Evolutionary conservation across 192 early-diverging fungal species (phyloP).

Genomic region (Coemansia sp.): DNA sequence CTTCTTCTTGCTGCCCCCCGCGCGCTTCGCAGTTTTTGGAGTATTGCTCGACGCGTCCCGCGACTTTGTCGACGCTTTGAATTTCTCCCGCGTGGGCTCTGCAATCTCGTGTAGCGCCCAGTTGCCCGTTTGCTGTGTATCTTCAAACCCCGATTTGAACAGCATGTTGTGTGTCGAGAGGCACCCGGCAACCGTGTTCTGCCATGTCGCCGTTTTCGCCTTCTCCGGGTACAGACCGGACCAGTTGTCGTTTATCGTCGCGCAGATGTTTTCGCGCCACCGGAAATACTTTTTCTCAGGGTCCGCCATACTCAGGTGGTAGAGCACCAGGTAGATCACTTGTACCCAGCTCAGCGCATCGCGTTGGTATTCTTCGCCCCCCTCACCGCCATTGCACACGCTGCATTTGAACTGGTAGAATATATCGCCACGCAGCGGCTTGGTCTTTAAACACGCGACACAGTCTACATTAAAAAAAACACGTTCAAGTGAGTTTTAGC

Average conservation of each 20-base stretch:
- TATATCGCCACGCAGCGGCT: slow-evolving; percentile 65
- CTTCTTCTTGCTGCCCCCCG: slow-evolving; percentile 48
- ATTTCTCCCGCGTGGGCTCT: slow-evolving; percentile 10
- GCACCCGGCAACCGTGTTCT: slow-evolving; percentile 81
- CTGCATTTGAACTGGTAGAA: slow-evolving; percentile 78
- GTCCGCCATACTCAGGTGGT: slow-evolving; percentile 64
- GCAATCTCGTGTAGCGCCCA: slow-evolving; percentile 36
- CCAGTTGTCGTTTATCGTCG: slow-evolving; percentile 75
- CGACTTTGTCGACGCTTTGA: slow-evolving; percentile 20
- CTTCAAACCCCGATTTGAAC: slow-evolving; percentile 74
- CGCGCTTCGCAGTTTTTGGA: slow-evolving; percentile 41
- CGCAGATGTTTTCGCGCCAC: slow-evolving; percentile 81
- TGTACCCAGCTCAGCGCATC: slow-evolving; percentile 67
- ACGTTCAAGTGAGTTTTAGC: too few species aligned
- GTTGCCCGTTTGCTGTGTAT: slow-evolving; percentile 66
- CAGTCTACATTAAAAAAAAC: too few species aligned
- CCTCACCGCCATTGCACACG: slow-evolving; percentile 59
- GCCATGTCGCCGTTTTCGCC: slow-evolving; percentile 74
- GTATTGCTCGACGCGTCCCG: slow-evolving; percentile 2
- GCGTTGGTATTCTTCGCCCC: slow-evolving; percentile 66
- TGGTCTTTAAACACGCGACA: slow-evolving; percentile 55
- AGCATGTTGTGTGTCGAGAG: slow-evolving; percentile 74
- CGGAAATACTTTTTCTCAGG: slow-evolving; percentile 68
- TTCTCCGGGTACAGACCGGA: slow-evolving; percentile 67
- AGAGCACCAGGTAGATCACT: slow-evolving; percentile 73